Evolutionary conservation across 2,329 filamentous ascomycete species (phyloP).

Genomic region (Ophioceras dolichostomum): DNA sequence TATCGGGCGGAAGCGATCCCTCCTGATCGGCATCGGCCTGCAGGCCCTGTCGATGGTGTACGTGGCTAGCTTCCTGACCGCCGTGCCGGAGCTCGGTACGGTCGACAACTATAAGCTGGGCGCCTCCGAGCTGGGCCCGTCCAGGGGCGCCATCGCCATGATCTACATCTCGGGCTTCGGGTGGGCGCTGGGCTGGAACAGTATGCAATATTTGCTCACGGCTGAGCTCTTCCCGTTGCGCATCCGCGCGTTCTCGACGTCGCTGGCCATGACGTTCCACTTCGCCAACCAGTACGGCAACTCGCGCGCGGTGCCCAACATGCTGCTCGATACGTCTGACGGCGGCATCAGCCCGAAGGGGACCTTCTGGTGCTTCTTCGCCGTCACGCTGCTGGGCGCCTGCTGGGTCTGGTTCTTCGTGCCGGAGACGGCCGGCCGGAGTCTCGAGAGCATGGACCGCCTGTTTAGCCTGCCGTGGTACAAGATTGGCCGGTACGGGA

Average conservation of each 20-base stretch:
- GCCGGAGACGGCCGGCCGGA: conserved; percentile 37
- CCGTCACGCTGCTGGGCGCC: conserved; percentile 53
- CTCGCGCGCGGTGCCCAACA: conserved; percentile 58
- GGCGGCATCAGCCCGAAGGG: conserved; percentile 44
- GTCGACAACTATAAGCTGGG: conserved; percentile 35
- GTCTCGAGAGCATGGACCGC: conserved; percentile 6
- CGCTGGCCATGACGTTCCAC: conserved; percentile 62
- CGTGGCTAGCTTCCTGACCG: conserved; percentile 45
- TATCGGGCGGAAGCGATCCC: conserved; percentile 57
- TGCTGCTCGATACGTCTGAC: conserved; percentile 40
- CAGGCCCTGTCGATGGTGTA: conserved; percentile 49
- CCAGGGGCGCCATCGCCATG: conserved; percentile 56
- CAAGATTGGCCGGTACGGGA: conserved; percentile 49
- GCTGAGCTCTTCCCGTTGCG: conserved; percentile 65
- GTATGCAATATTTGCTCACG: conserved; percentile 65
- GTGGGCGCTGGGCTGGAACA: conserved; percentile 62
- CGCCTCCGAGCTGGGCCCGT: conserved; percentile 34
- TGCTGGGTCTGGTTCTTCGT: conserved; percentile 54
- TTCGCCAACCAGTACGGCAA: conserved; percentile 71
- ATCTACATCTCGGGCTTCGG: conserved; percentile 50
- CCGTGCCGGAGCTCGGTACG: conserved; percentile 42
- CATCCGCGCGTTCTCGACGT: conserved; percentile 56
- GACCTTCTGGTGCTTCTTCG: conserved; percentile 65
- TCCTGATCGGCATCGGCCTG: conserved; percentile 45
- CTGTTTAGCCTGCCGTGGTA: conserved; percentile 54